Evolutionary conservation across 1,139 yeast species (phyloP).

Genomic region (Pneumocystis murina): DNA sequence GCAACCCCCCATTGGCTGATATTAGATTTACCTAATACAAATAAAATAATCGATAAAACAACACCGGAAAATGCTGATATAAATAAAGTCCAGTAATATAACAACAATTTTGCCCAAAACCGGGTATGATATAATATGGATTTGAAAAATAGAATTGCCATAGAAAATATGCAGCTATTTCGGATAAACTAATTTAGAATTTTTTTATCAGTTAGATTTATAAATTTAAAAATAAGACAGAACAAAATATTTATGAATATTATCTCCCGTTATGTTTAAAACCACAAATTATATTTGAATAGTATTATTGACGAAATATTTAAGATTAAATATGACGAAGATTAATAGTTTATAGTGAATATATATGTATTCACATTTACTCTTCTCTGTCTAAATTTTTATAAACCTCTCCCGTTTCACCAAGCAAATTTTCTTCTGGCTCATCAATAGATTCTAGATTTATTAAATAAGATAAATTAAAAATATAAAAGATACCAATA

Average conservation of each 20-base stretch:
- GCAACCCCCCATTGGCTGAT: conserved; percentile 87
- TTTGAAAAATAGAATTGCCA: not conserved
- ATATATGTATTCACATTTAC: not conserved
- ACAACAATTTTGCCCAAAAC: not conserved
- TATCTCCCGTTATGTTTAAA: not conserved
- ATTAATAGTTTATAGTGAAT: not conserved
- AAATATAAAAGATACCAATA: conserved; percentile 11
- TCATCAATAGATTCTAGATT: conserved; percentile 1
- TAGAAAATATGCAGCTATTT: not conserved
- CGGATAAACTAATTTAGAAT: not conserved
- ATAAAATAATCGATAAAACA: conserved; percentile 50
- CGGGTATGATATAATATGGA: not conserved
- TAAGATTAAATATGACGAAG: not conserved
- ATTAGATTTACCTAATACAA: conserved; percentile 58
- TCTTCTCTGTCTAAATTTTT: conserved; percentile 1
- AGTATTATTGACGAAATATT: not conserved
- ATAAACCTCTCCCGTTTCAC: not conserved
- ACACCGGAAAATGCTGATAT: conserved; percentile 34
- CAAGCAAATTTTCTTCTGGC: conserved; percentile 1
- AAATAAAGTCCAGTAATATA: not conserved
- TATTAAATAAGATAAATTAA: not conserved
- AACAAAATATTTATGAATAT: too few relatives aligned
- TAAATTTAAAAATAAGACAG: too few relatives aligned
- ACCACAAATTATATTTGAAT: not conserved
- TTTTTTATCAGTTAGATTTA: not conserved